A percentile compares a stretch with the other conserved stretches of the same genome.
These are phyloP conservation scores for Didymella segeticola DNA, from an alignment of 2,329 filamentous ascomycete genomes.

Conservation along the genomic window DNA sequence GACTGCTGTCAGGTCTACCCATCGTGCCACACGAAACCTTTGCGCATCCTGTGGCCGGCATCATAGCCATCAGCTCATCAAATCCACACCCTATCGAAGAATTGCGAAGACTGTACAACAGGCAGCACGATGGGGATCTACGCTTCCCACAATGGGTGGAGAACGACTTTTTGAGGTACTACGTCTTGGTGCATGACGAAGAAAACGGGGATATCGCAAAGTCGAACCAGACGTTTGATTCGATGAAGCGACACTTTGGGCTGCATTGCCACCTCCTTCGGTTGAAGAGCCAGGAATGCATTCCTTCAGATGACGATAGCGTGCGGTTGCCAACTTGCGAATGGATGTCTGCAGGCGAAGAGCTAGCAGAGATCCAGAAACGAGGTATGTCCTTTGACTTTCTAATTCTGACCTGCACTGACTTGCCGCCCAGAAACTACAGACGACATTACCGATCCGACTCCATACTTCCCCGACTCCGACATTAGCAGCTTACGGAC, in stretches of 20 bases:
- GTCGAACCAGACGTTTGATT: constrained; percentile 89
- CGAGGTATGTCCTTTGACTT: constrained; percentile 55
- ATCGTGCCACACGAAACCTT: constrained; percentile 90
- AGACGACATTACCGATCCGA: constrained; percentile 74
- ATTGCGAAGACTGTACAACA: constrained; percentile 80
- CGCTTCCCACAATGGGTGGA: constrained; percentile 85
- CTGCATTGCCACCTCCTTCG: constrained; percentile 92
- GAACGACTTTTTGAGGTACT: constrained; percentile 91
- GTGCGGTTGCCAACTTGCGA: constrained; percentile 80
- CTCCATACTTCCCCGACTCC: constrained; percentile 86
- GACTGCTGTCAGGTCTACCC: constrained; percentile 79
- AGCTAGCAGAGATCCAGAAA: constrained; percentile 74
- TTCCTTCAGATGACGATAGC: constrained; percentile 90
- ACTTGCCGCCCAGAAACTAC: constrained; percentile 60
- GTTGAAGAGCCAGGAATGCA: constrained; percentile 82
- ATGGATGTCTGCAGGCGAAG: constrained; percentile 89
- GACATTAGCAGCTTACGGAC: constrained; percentile 88
- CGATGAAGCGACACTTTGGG: constrained; percentile 99
- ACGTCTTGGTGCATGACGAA: constrained; percentile 95
- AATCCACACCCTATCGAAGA: constrained; percentile 86
- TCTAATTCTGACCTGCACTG: constrained; percentile 18
- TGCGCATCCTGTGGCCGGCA: constrained; percentile 88
- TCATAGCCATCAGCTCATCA: constrained; percentile 93
- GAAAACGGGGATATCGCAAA: constrained; percentile 91
- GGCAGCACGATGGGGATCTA: constrained; percentile 78